phyloP scores from a whole-genome alignment of 257 asterid genomes.

The Salvia rosmarinus region DNA sequence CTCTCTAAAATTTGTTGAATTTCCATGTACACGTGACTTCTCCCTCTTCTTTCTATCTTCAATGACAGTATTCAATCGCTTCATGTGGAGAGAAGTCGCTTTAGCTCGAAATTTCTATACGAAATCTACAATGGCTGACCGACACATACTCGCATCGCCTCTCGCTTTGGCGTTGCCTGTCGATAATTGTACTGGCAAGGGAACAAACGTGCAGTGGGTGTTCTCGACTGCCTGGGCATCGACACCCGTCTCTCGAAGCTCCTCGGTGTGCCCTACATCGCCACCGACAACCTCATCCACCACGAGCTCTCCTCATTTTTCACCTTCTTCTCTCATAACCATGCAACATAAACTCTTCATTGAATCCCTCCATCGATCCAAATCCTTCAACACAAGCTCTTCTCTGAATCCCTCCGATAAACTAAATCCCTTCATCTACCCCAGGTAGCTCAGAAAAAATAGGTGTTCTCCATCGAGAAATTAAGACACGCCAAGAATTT shows the following conservation, averaged over 20 bases:
- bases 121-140: slow-evolving; percentile 38
- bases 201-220: slow-evolving; percentile 87
- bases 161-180: slow-evolving; percentile 43
- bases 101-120: slow-evolving; percentile 49
- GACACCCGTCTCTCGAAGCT: slow-evolving; percentile 67
- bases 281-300: too few species aligned
- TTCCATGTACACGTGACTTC: neutral
- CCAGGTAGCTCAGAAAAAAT: too few species aligned
- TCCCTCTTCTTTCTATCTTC: slow-evolving; percentile 21
- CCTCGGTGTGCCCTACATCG: too few species aligned
- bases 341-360: too few species aligned
- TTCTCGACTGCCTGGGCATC: slow-evolving; percentile 96
- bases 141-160: slow-evolving; percentile 39
- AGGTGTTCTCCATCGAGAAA: too few species aligned
- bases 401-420: too few species aligned
- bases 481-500: too few species aligned
- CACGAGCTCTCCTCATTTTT: too few species aligned
- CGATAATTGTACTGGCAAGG: slow-evolving; percentile 37
- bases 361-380: too few species aligned
- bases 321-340: too few species aligned
- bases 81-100: slow-evolving; percentile 41
- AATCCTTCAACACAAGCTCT: too few species aligned
- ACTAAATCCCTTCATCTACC: too few species aligned
- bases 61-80: slow-evolving; percentile 81
- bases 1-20: slow-evolving; percentile 18